Conservation (phyloP, 164 flowering plant genomes). For the Chloranthus sessilifolius region DNA sequence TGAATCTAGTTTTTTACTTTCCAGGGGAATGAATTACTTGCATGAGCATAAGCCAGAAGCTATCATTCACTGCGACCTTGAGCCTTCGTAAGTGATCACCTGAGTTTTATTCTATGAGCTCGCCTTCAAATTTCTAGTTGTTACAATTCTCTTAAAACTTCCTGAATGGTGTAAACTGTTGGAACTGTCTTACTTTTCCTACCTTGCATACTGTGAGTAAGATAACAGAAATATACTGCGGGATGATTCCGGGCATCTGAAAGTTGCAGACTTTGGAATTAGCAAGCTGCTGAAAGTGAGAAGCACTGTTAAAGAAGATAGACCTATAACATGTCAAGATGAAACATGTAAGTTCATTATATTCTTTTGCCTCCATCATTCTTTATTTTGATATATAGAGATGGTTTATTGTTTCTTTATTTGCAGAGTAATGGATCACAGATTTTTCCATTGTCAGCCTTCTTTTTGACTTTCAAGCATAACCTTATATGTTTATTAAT, state of each 20-base stretch:
- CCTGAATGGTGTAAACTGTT: slow-evolving; percentile 14
- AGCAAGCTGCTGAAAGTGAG: slow-evolving; percentile 76
- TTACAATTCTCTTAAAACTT: background rate
- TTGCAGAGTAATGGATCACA: too few relatives aligned
- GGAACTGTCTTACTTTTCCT: slow-evolving; percentile 25
- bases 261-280: slow-evolving; percentile 98
- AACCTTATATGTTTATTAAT: too few relatives aligned
- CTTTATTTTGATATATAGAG: background rate
- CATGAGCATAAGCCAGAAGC: slow-evolving; percentile 90
- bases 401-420: too few relatives aligned
- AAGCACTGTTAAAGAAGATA: slow-evolving; percentile 56
- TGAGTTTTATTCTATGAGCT: background rate
- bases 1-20: too few relatives aligned
- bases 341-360: slow-evolving; percentile 54
- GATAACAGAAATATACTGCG: slow-evolving; percentile 90
- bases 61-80: slow-evolving; percentile 90
- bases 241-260: slow-evolving; percentile 96
- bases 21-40: slow-evolving; percentile 95
- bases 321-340: slow-evolving; percentile 45
- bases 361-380: background rate
- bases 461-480: too few relatives aligned
- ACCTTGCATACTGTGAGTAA: slow-evolving; percentile 28
- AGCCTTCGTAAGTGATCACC: slow-evolving; percentile 80
- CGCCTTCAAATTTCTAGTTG: background rate
- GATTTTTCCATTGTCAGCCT: too few relatives aligned